These are phyloP conservation scores for Camillea tinctor DNA, from an alignment of 2,329 filamentous ascomycete genomes.

Conservation along the genomic window DNA sequence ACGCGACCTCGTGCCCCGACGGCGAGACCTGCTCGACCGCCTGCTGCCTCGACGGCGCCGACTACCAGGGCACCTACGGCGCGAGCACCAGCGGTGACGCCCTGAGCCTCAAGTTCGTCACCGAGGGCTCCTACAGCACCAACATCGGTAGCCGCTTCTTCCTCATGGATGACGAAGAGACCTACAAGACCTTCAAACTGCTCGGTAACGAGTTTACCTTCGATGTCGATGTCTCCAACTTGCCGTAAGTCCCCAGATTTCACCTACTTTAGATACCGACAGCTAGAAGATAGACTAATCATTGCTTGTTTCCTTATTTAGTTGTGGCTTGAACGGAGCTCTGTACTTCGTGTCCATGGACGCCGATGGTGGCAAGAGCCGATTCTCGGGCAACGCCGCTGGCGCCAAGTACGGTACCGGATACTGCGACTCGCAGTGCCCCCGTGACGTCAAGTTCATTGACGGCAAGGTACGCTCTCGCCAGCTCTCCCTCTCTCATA, in stretches of 20 bases:
- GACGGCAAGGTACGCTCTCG: conserved; percentile 35
- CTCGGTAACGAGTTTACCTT: conserved; percentile 62
- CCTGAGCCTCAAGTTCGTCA: conserved; percentile 51
- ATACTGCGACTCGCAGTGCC: conserved; percentile 51
- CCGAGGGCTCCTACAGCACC: conserved; percentile 39
- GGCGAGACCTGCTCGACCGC: conserved; percentile 38
- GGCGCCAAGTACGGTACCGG: conserved; percentile 57
- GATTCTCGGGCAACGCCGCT: conserved; percentile 42
- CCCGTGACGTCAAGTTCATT: conserved; percentile 51
- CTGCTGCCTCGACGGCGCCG: conserved; percentile 45
- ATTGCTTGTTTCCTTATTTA: background rate
- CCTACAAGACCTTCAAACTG: conserved; percentile 58
- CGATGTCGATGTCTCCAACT: conserved; percentile 60
- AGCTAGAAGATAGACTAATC: background rate
- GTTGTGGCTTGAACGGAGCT: conserved; percentile 62
- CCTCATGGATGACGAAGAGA: conserved; percentile 52
- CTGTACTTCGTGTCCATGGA: conserved; percentile 58
- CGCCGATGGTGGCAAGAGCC: conserved; percentile 47
- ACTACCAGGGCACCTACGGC: conserved; percentile 45
- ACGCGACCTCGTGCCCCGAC: conserved; percentile 35
- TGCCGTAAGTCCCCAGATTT: conserved; percentile 30
- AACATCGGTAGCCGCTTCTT: conserved; percentile 51
- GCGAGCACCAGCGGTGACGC: conserved; percentile 44
- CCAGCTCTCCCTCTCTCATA: background rate
- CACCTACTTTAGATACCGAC: background rate